Evolutionary conservation across 139 green algal species (phyloP), one percentile per base, ranked within the genome.

Genomic region (Desmodesmus armatus): DNA sequence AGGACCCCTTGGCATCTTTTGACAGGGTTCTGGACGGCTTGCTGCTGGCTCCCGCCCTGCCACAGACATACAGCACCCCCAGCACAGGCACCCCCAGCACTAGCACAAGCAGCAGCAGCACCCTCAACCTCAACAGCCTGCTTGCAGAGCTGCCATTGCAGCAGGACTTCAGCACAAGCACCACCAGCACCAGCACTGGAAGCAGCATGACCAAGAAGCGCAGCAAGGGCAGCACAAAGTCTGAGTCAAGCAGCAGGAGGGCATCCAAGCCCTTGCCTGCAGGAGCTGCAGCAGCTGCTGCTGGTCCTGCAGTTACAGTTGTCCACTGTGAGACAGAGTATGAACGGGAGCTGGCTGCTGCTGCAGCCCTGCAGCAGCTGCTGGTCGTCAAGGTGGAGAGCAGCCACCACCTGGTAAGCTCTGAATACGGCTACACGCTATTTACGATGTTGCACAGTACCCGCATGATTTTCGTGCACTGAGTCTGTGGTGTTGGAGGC

Each of bases 381-480:
- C 25, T 82, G 27, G 76, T 82, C 25, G 55, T 82, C 21, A 82
- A 82, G 76, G 76, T 82, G 5, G 76, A 82, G 29, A 53, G 37
- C 35, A 27, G 76, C 3, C 62, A 67, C 15, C 53, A 27, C 7
- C 33, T 80, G 73, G 49, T 79, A 13, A 79, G 72, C 44, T 31
- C 29, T n/a, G n/a, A n/a, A n/a, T n/a, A n/a, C n/a, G n/a, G n/a
- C n/a, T n/a, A n/a, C n/a, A n/a, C n/a, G n/a, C n/a, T n/a, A n/a
- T n/a, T n/a, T n/a, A n/a, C n/a, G n/a, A n/a, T n/a, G n/a, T n/a
- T n/a, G n/a, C n/a, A n/a, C n/a, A n/a, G n/a, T n/a, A n/a, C n/a
- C n/a, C n/a, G n/a, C n/a, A n/a, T n/a, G n/a, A n/a, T n/a, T n/a
- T n/a, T n/a, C n/a, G n/a, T n/a, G n/a, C n/a, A n/a, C n/a, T n/a